Evolutionary conservation across 164 flowering plant genomes (phyloP), one percentile per base, ranked within the genome.

Genomic region (Kalanchoe fedtschenkoi): DNA sequence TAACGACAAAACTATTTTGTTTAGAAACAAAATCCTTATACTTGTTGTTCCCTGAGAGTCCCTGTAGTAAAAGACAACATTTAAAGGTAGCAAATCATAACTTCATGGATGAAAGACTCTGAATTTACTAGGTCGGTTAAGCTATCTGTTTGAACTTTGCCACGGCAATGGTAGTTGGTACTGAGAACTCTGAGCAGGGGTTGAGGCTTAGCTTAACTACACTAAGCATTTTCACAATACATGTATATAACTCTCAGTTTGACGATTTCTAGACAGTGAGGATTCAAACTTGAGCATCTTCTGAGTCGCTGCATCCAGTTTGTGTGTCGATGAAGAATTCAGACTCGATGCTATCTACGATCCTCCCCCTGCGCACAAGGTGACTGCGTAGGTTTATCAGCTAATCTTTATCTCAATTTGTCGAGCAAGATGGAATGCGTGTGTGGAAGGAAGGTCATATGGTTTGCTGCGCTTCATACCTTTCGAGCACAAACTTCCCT

Each of bases 401-500:
- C 13, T 62, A 39, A 4, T 13, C n/a, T 46, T 6, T n/a, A n/a
- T n/a, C n/a, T n/a, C n/a, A n/a, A 11, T 65, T n/a, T 13, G 30
- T 19, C 24, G 11, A 0, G 51, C 17, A 14, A 41, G 46, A 26
- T 22, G 21, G 1, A 14, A 43, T 19, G 9, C 2, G n/a, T n/a
- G n/a, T n/a, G n/a, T n/a, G n/a, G n/a, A n/a, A n/a, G n/a, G n/a
- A n/a, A n/a, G n/a, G n/a, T n/a, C n/a, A n/a, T n/a, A n/a, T n/a
- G n/a, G n/a, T n/a, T n/a, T n/a, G n/a, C n/a, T n/a, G n/a, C n/a
- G n/a, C n/a, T n/a, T 5, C 7, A 13, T 71, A 88, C 92, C 92
- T 82, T 73, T 88, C 96, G 58, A 88, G 80, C 43, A 84, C 96
- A 69, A 76, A 81, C 66, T 88, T 88, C 41, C 96, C 91, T 77